Base-by-base conservation (phyloP, 129 eudicot species). In the Dittrichia graveolens region DNA sequence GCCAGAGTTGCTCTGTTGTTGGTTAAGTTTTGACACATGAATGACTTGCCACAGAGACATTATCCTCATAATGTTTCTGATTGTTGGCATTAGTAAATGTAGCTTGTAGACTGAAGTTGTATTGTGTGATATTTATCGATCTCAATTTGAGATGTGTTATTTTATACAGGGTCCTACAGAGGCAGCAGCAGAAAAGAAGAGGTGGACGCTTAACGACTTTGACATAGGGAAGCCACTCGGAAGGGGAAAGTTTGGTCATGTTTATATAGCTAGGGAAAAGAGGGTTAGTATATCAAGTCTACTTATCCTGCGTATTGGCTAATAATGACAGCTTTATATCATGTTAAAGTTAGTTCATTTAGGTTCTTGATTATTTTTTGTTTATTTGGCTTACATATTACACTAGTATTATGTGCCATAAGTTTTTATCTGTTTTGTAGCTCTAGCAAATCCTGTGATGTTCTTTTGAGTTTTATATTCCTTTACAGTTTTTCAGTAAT, bases 151-250 rank as follows among this genome's bases (percentile, higher is more conserved):
- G 13, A n/a, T 73, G 15, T 46, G 15, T 1, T 52, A 34, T 48
- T 14, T 44, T 60, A 14, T 71, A 19, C 67, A 79, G 83, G 73
- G 60, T 72, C 9, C 69, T 63, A 46, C 64, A 47, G 79, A 79
- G 69, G 79, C 64, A 44, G 48, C 75, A 73, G 61, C 64, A 4
- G 83, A 79, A 66, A 79, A 73, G 75, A 79, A 73, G 64, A 79
- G 83, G 79, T 79, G 83, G 83, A 79, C 79, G n/a, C 79, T 79
- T 18, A 79, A 73, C 66, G 79, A 73, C 49, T 79, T 73, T 13
- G 83, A 79, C 43, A 72, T 79, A 1, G 83, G 83, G 43, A 79
- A 57, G 55, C 83, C 83, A 48, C 83, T 73, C 1, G 83, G 83
- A 79, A 79, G 79, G 72, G 82, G 82, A 31, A 78, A 78, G 61